Evolutionary conservation across 1,284 basidiomycete genomes (phyloP), one percentile per base, ranked within the genome.

Genomic region (Rhodotorula sp.): DNA sequence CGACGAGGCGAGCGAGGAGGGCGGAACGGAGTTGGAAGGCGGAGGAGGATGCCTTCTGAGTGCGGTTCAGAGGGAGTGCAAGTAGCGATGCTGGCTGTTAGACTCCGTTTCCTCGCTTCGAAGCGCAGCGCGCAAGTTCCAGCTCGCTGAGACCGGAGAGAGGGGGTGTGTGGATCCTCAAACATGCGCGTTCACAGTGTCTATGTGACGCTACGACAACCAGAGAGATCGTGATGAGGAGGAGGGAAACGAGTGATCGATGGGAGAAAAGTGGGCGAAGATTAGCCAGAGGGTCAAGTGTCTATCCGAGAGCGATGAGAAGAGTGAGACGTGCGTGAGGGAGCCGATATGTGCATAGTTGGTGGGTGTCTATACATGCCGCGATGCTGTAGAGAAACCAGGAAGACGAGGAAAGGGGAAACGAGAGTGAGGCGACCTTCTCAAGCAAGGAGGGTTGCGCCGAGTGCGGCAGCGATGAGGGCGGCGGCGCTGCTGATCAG

Each of bases 11-110:
- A 20, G 52, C 62, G 16, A 44, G 34, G 34, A 37, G 71, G 10
- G 71, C 68, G 24, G 47, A 52, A 18, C 57, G 58, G 9, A 55
- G 64, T 2, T 73, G 68, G 68, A 61, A 51, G 10, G 44, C 59
- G 1, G 67, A 64, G 26, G 55, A 31, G 24, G n/a, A 34, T 31
- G 66, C 59, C 30, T 71, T 71, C 34, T 68, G 57, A 46, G 16
- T 26, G 26, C 4, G n/a, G n/a, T n/a, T n/a, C n/a, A 26, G 6
- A 26, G 40, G 40, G 15, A 18, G 10, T 44, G 40, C 9, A 11
- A 44, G 8, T 7, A 13, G 40, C 22, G 4, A 18, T 4, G 18
- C 52, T 53, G 26, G 28, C 28, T 53, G 20, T 30, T 30, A 5
- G n/a, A n/a, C 6, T 40, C n/a, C 20, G 11, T 4, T 15, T 4